These are phyloP conservation scores for Cenchrus purpureus DNA, from an alignment of 176 grass and related monocot species.

Conservation along the genomic window DNA sequence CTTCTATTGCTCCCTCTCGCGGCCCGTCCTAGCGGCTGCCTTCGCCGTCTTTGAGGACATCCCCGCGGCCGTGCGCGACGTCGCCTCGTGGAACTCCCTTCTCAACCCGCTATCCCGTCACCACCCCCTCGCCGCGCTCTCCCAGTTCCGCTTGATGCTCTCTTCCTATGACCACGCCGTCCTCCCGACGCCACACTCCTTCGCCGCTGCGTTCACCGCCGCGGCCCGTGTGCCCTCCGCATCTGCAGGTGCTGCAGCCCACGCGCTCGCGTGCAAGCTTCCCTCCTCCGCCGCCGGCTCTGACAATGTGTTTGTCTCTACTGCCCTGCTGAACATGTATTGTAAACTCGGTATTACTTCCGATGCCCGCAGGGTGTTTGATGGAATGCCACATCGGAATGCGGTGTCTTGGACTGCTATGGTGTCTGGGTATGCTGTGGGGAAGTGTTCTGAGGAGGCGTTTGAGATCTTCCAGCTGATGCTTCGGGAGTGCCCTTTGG, in stretches of 20 bases:
- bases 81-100: slow-evolving; percentile 72
- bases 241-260: slow-evolving; percentile 17
- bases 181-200: slow-evolving; percentile 62
- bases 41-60: slow-evolving; percentile 54
- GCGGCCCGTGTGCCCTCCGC: slow-evolving; percentile 25
- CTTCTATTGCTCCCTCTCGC: slow-evolving; percentile 62
- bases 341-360: slow-evolving; percentile 52
- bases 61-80: slow-evolving; percentile 29
- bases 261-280: slow-evolving; percentile 59
- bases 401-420: slow-evolving; percentile 67
- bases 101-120: slow-evolving; percentile 60
- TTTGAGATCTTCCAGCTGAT: slow-evolving; percentile 62
- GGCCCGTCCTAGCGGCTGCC: slow-evolving; percentile 32
- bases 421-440: slow-evolving; percentile 63
- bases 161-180: slow-evolving; percentile 1
- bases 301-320: slow-evolving; percentile 57
- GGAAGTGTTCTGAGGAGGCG: slow-evolving; percentile 51
- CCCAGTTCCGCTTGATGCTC: slow-evolving; percentile 59
- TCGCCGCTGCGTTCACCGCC: slow-evolving; percentile 59
- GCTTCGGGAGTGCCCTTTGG: slow-evolving; percentile 39
- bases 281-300: slow-evolving; percentile 43
- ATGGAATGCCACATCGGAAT: slow-evolving; percentile 62
- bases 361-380: slow-evolving; percentile 64
- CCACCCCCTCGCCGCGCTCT: slow-evolving; percentile 29
- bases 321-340: slow-evolving; percentile 70